A percentile compares a stretch with the other conserved stretches of the same genome.
These are phyloP conservation scores for Pseudocercospora pini-densiflorae DNA, from an alignment of 2,329 filamentous ascomycete species.

Conservation along the genomic window DNA sequence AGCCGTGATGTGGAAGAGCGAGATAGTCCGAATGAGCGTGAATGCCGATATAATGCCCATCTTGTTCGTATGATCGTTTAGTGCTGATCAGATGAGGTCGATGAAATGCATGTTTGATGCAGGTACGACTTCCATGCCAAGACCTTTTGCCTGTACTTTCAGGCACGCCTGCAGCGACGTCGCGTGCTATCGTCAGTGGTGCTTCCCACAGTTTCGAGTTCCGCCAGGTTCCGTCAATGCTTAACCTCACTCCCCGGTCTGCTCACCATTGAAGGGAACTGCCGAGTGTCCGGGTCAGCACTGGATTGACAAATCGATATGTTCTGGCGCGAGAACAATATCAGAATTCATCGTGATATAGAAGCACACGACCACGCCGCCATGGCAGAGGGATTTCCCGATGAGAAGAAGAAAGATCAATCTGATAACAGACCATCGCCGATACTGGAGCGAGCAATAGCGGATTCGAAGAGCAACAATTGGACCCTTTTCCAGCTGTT, in stretches of 20 bases:
- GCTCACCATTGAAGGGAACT: background rate
- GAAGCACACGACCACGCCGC: slow-evolving; percentile 2
- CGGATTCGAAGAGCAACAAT: slow-evolving; percentile 20
- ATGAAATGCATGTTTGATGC: background rate
- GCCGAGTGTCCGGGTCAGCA: slow-evolving; percentile 2
- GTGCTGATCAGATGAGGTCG: background rate
- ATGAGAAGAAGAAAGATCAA: slow-evolving; percentile 13
- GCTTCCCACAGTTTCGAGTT: background rate
- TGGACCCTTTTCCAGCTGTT: slow-evolving; percentile 20
- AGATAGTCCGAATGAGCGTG: slow-evolving; percentile 79
- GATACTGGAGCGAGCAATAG: slow-evolving; percentile 19
- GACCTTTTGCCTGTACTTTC: background rate
- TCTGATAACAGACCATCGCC: slow-evolving; percentile 4
- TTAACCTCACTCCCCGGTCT: background rate
- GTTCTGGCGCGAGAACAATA: slow-evolving; percentile 6
- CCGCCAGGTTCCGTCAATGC: background rate
- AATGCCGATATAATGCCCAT: slow-evolving; percentile 85
- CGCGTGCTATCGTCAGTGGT: background rate
- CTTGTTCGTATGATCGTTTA: background rate
- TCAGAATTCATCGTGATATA: background rate
- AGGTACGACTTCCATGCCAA: slow-evolving; percentile 2
- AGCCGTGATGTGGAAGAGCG: slow-evolving; percentile 82
- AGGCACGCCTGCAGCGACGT: background rate
- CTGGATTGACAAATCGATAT: background rate
- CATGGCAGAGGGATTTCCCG: background rate